Evolutionary conservation across 163 green algal genomes (phyloP).

Genomic region (Scenedesmus sp.): DNA sequence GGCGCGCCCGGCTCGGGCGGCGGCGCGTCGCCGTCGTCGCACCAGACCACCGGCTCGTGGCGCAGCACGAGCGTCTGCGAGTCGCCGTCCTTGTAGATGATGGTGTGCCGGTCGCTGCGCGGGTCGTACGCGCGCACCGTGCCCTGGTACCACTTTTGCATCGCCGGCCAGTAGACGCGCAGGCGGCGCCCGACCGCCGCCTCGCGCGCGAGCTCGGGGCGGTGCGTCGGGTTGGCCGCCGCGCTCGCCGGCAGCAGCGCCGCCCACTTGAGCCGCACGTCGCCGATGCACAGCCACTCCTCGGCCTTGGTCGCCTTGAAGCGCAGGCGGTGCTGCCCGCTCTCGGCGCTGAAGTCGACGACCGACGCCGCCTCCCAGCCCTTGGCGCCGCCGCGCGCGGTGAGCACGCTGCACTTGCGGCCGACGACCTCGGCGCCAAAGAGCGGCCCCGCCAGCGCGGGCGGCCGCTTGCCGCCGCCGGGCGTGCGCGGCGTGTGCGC

Average conservation of each 20-base stretch:
- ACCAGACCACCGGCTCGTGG: constrained; percentile 45
- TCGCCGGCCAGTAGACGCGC: constrained; percentile 46
- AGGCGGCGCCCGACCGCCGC: constrained; percentile 21
- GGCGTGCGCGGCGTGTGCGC: constrained; percentile 14
- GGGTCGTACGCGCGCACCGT: constrained; percentile 37
- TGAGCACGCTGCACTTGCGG: constrained; percentile 21
- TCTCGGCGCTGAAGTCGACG: constrained; percentile 1
- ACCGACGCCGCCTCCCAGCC: constrained; percentile 26
- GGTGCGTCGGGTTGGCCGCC: constrained; percentile 18
- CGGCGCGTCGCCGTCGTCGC: constrained; percentile 36
- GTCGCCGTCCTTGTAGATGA: constrained; percentile 49
- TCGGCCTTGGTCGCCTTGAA: constrained; percentile 7
- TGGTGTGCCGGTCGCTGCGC: constrained; percentile 16
- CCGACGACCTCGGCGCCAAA: constrained; percentile 29
- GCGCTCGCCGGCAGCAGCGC: constrained; percentile 2
- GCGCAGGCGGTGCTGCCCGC: constrained; percentile 26
- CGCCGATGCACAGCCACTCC: constrained; percentile 36
- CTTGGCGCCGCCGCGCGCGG: not conserved
- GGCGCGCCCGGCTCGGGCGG: too few relatives aligned
- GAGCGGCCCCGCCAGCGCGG: not conserved
- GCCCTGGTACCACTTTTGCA: constrained; percentile 43
- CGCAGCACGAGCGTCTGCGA: constrained; percentile 15
- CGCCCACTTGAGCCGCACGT: constrained; percentile 39
- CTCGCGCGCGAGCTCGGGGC: constrained; percentile 23
- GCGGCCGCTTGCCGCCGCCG: not conserved